These are phyloP conservation scores for Cyphellophora attinorum DNA, from an alignment of 2,329 filamentous ascomycete genomes.

Conservation along the genomic window DNA sequence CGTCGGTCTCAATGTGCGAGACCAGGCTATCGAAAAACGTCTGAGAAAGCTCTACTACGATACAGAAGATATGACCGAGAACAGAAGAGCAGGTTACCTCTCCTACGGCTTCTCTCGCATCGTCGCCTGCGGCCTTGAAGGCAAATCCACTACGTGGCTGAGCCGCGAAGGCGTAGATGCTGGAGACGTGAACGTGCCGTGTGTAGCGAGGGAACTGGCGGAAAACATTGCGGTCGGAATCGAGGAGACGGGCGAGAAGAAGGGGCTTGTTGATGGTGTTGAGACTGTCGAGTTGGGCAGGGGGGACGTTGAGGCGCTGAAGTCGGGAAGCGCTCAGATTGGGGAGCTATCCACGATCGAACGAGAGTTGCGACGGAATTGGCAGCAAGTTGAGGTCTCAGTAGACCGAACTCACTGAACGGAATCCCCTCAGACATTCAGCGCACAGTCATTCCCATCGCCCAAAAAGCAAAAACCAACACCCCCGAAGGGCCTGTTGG, in stretches of 20 bases:
- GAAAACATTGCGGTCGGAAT: conserved; percentile 21
- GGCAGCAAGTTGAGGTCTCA: too few species aligned
- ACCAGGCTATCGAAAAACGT: conserved; percentile 47
- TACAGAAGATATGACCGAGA: neutral
- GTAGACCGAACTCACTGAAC: too few species aligned
- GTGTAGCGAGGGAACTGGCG: conserved; percentile 27
- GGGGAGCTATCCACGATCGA: too few species aligned
- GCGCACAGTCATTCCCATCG: too few species aligned
- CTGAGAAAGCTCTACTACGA: conserved; percentile 39
- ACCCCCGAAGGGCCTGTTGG: too few species aligned
- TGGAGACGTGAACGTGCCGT: conserved; percentile 15
- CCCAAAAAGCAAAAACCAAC: too few species aligned
- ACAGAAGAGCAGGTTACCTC: conserved; percentile 20
- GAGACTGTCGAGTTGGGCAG: neutral
- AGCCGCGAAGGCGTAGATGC: conserved; percentile 36
- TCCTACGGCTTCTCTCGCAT: conserved; percentile 61
- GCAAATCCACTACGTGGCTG: conserved; percentile 69
- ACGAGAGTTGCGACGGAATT: too few species aligned
- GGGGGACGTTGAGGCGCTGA: neutral
- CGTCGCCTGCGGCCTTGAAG: conserved; percentile 79
- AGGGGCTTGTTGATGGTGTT: conserved; percentile 23
- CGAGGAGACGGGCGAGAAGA: conserved; percentile 21
- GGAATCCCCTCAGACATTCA: too few species aligned
- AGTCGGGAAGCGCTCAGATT: too few species aligned
- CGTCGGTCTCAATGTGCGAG: conserved; percentile 53